Percentiles rank a stretch among this genome's conserved stretches.
phyloP scores from a whole-genome alignment of 495 filamentous ascomycete genomes.

The Evernia prunastri region DNA sequence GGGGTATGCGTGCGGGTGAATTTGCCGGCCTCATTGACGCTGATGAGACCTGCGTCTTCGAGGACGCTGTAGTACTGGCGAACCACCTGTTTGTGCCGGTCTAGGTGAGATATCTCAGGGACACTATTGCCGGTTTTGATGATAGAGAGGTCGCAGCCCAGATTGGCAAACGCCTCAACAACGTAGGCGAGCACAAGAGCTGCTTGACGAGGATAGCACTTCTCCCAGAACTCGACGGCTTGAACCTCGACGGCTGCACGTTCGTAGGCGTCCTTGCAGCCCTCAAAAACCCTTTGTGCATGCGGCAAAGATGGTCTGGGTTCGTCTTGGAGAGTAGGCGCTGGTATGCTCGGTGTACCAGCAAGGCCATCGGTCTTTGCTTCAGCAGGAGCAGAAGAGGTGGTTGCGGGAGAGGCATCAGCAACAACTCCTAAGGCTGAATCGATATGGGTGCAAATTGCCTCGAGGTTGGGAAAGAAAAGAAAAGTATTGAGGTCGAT shows the following conservation, averaged over 20 bases:
- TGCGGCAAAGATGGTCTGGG: neutral
- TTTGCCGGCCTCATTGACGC: neutral
- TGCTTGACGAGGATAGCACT: constrained; percentile 19
- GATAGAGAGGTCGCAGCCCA: constrained; percentile 25
- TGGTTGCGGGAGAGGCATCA: neutral
- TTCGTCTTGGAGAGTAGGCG: constrained; percentile 3
- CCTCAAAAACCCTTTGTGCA: constrained; percentile 15
- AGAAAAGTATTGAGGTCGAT: constrained; percentile 22
- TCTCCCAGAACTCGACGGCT: constrained; percentile 21
- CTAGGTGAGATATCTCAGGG: constrained; percentile 23
- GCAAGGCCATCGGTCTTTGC: constrained; percentile 4
- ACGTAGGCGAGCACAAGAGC: constrained; percentile 28
- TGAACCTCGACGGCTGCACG: constrained; percentile 6
- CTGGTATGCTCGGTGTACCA: neutral
- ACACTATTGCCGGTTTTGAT: constrained; percentile 25
- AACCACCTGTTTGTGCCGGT: constrained; percentile 31
- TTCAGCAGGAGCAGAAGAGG: neutral
- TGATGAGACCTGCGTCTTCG: constrained; percentile 27
- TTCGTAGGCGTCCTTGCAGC: constrained; percentile 14
- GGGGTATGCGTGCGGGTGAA: constrained; percentile 8
- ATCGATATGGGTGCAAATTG: constrained; percentile 7
- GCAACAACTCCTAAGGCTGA: constrained; percentile 11
- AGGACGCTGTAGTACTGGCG: constrained; percentile 33
- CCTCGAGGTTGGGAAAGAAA: constrained; percentile 24
- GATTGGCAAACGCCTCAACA: constrained; percentile 23